Conservation (phyloP, 176 grass and related monocot species). For the Bolboschoenus planiculmis region DNA sequence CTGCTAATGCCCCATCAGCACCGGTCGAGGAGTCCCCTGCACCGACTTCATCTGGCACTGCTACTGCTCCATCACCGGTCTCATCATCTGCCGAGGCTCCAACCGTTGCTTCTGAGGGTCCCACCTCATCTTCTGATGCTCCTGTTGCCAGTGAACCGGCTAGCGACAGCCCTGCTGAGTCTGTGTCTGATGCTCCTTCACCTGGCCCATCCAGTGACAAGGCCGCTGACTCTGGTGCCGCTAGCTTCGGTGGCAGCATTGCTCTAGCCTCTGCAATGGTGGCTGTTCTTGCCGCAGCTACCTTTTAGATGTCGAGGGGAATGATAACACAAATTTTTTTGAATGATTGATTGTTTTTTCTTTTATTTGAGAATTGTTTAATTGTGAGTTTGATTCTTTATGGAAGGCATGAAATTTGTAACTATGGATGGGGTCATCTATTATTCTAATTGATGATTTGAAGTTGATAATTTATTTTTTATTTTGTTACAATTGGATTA, state of each 20-base stretch:
- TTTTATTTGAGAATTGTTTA: background rate
- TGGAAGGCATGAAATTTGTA: slow-evolving; percentile 14
- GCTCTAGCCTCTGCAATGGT: background rate
- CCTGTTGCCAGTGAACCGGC: slow-evolving; percentile 17
- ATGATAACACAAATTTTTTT: slow-evolving; percentile 6
- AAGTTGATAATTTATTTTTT: background rate
- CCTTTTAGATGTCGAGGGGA: slow-evolving; percentile 29
- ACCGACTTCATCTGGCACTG: background rate
- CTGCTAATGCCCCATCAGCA: slow-evolving; percentile 3
- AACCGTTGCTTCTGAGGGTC: background rate
- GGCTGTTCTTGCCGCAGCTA: slow-evolving; percentile 18
- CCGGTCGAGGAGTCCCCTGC: background rate
- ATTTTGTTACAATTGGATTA: background rate
- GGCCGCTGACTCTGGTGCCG: slow-evolving; percentile 17
- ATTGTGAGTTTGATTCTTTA: slow-evolving; percentile 18
- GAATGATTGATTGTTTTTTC: background rate
- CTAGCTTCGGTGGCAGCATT: background rate
- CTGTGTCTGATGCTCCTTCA: background rate
- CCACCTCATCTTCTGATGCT: background rate
- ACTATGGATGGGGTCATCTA: slow-evolving; percentile 17
- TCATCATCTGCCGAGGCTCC: slow-evolving; percentile 7
- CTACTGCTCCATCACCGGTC: background rate
- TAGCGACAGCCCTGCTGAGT: background rate
- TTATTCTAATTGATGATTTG: background rate
- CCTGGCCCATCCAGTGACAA: slow-evolving; percentile 5